Conservation (phyloP, 2,329 filamentous ascomycete genomes). For the Fusarium foetens region DNA sequence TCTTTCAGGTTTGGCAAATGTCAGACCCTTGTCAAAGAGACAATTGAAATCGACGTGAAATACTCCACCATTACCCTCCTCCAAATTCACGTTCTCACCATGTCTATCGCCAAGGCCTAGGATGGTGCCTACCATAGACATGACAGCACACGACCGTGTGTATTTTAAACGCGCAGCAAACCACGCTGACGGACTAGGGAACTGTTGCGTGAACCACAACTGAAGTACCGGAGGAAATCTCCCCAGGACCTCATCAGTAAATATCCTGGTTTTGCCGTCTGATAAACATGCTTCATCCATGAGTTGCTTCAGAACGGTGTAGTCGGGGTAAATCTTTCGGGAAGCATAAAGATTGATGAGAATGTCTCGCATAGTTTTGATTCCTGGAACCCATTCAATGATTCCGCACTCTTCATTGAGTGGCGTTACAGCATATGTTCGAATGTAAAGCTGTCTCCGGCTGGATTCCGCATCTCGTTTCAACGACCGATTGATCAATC, state of each 20-base stretch:
- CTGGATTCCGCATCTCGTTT: slow-evolving; percentile 93
- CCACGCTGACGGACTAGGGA: slow-evolving; percentile 92
- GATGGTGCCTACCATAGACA: slow-evolving; percentile 99
- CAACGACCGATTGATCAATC: slow-evolving; percentile 94
- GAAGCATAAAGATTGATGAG: slow-evolving; percentile 81
- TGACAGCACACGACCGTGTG: slow-evolving; percentile 93
- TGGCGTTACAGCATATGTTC: slow-evolving; percentile 96
- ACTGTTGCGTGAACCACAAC: slow-evolving; percentile 95
- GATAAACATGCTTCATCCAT: slow-evolving; percentile 71
- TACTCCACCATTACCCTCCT: slow-evolving; percentile 91
- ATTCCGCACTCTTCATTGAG: slow-evolving; percentile 97
- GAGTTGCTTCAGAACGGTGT: slow-evolving; percentile 69
- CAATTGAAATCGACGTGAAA: slow-evolving; percentile 99
- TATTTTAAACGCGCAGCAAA: slow-evolving; percentile 89
- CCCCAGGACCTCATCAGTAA: slow-evolving; percentile 71
- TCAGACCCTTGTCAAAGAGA: slow-evolving; percentile 96
- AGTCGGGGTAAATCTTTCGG: slow-evolving; percentile 76
- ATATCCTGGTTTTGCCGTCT: slow-evolving; percentile 72
- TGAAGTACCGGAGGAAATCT: slow-evolving; percentile 86
- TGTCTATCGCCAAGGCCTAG: slow-evolving; percentile 94
- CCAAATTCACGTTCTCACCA: slow-evolving; percentile 95
- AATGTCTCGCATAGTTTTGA: slow-evolving; percentile 94
- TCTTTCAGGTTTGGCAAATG: slow-evolving; percentile 92
- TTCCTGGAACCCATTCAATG: slow-evolving; percentile 98
- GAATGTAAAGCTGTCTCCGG: slow-evolving; percentile 91